phyloP scores from a whole-genome alignment of 805 yeast species.

The Monosporozyma unispora region DNA sequence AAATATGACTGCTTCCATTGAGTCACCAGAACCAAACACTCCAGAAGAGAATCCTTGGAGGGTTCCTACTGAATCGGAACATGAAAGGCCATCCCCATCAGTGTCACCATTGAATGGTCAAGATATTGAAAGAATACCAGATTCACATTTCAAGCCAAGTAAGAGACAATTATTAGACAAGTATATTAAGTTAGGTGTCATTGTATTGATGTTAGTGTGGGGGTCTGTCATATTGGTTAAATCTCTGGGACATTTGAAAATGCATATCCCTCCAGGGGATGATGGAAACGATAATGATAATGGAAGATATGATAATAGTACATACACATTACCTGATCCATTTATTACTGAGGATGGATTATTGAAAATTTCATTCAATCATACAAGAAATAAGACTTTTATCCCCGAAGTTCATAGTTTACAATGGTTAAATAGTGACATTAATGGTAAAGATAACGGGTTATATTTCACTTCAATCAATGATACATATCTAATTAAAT shows the following conservation, averaged over 20 bases:
- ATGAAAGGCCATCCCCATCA: neutral
- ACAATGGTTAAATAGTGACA: constrained; percentile 53
- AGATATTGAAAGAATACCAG: constrained; percentile 14
- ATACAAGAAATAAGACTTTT: constrained; percentile 49
- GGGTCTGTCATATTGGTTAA: constrained; percentile 16
- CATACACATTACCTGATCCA: constrained; percentile 11
- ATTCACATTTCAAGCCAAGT: constrained; percentile 6
- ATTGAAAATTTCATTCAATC: constrained; percentile 32
- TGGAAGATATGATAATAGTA: neutral
- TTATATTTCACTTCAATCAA: constrained; percentile 47
- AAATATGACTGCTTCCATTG: neutral
- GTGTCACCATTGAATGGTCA: neutral
- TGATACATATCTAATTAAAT: constrained; percentile 47
- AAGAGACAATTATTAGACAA: constrained; percentile 7
- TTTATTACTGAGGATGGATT: constrained; percentile 15
- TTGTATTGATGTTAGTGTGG: constrained; percentile 17
- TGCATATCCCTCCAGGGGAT: neutral
- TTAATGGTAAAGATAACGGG: constrained; percentile 50
- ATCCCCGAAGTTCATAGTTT: constrained; percentile 43
- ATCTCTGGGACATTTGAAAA: constrained; percentile 3
- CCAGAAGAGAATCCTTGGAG: constrained; percentile 7
- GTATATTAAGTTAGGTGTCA: constrained; percentile 10
- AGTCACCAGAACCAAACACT: constrained; percentile 3
- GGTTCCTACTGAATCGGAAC: neutral
- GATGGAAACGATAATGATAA: constrained; percentile 1